Base-by-base conservation (phyloP, 164 flowering plant genomes). In the Sextonia rubra region DNA sequence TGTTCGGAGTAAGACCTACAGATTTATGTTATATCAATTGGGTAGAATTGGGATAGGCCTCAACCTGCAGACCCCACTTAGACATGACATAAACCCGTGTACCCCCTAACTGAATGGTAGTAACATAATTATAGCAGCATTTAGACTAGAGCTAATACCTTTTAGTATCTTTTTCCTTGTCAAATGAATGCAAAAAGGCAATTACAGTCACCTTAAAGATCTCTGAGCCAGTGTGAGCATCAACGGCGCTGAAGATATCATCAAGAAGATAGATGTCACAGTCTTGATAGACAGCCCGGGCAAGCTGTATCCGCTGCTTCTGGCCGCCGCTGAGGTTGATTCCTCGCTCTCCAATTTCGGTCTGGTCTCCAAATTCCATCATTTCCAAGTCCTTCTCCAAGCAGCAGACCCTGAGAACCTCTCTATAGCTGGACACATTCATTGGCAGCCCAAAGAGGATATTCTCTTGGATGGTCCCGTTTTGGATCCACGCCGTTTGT, bases 271-370 rank as follows among this genome's bases (percentile, higher is more conserved):
- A 95, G 44, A 88, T 85, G 80, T 93, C 99, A 69, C 86, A 86
- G 64, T 93, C 93, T 81, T 95, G 99, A 77, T 91, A 96, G 65
- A 96, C 97, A 61, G 99, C 99, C 74, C 99, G 77, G 1, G 99
- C 98, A 20, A 96, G 98, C 70, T 93, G 99, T 62, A 96, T 91
- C 58, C 99, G 78, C 85, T 96, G 99, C 81, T 96, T 96, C 85
- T 96, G 99, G 11, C 99, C 99, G 20, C 99, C 99, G 60, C 99
- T 93, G 62, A 96, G 92, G 79, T 93, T 96, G 78, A 96, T 96
- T 24, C 99, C 99, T 22, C 99, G 93, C 76, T 96, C 99, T 68
- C 99, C 99, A 18, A 96, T 96, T 84, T 96, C 99, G 2, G 99
- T 96, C 76, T 93, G 92, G 75, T 96, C 99, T 30, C 98, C 97